A percentile compares a stretch with the other conserved stretches of the same genome.
Evolutionary conservation across 345 rosid species (phyloP).

Genomic region (Moricandia arvensis): DNA sequence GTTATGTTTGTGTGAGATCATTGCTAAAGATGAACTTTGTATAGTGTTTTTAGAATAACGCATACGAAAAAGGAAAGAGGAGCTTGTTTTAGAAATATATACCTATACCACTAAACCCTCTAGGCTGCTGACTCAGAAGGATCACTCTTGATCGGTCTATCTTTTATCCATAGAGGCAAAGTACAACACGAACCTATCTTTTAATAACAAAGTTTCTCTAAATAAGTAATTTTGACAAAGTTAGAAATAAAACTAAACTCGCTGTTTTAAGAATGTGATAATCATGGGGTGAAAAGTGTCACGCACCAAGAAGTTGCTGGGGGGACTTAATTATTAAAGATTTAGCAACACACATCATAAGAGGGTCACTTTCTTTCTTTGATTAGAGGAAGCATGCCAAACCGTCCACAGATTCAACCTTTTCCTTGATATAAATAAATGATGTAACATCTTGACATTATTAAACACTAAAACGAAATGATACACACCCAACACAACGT

Average conservation of each 20-base stretch:
- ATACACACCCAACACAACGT: background rate
- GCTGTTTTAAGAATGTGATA: background rate
- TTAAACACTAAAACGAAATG: background rate
- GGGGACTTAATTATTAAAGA: background rate
- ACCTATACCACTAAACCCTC: background rate
- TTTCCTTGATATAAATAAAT: background rate
- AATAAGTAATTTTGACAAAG: background rate
- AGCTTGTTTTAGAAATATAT: background rate
- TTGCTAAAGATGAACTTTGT: background rate
- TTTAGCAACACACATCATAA: background rate
- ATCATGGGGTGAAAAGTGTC: slow-evolving; percentile 9
- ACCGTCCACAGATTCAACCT: background rate
- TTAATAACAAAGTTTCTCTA: background rate
- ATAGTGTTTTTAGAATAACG: slow-evolving; percentile 6
- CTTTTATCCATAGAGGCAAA: slow-evolving; percentile 11
- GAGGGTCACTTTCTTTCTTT: background rate
- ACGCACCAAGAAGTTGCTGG: background rate
- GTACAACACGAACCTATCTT: background rate
- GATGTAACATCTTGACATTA: background rate
- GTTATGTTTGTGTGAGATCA: background rate
- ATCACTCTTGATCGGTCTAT: background rate
- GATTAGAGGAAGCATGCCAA: slow-evolving; percentile 6
- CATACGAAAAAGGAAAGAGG: background rate
- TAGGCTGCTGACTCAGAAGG: slow-evolving; percentile 20
- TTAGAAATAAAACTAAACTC: background rate